Evolutionary conservation across 2,329 filamentous ascomycete species (phyloP).

Genomic region (Fusarium lateritium): DNA sequence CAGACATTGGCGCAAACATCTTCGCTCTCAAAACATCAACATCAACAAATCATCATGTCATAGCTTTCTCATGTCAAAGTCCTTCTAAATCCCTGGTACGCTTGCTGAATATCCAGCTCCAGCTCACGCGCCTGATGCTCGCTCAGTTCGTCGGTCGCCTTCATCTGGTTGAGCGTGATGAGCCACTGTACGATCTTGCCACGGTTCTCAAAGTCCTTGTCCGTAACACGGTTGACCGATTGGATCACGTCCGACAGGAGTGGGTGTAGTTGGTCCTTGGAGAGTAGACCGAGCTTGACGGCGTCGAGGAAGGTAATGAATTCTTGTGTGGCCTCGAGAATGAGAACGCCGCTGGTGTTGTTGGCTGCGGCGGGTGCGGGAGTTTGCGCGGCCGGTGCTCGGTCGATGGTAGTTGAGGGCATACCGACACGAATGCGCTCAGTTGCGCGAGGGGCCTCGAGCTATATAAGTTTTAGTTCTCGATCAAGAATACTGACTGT

Average conservation of each 20-base stretch:
- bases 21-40: constrained; percentile 24
- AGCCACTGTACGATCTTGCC: constrained; percentile 99
- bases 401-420: constrained; percentile 82
- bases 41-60: constrained; percentile 9
- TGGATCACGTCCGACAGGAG: constrained; percentile 96
- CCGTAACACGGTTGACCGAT: constrained; percentile 96
- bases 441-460: constrained; percentile 94
- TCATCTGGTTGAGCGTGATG: constrained; percentile 98
- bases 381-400: constrained; percentile 63
- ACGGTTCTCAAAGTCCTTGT: constrained; percentile 93
- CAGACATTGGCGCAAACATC: constrained; percentile 19
- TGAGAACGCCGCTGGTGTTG: constrained; percentile 74
- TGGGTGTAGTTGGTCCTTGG: constrained; percentile 97
- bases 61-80: constrained; percentile 69
- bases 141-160: constrained; percentile 89
- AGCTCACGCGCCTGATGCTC: constrained; percentile 91
- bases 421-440: constrained; percentile 93
- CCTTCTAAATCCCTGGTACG: constrained; percentile 93
- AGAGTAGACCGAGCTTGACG: constrained; percentile 89
- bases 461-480: constrained; percentile 63
- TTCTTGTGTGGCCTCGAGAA: constrained; percentile 93
- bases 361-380: constrained; percentile 60
- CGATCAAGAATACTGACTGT: fast-evolving
- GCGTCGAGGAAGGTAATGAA: constrained; percentile 99
- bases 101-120: constrained; percentile 93